These are phyloP conservation scores for Microdochium trichocladiopsis DNA, from an alignment of 2,329 filamentous ascomycete species.

Conservation along the genomic window DNA sequence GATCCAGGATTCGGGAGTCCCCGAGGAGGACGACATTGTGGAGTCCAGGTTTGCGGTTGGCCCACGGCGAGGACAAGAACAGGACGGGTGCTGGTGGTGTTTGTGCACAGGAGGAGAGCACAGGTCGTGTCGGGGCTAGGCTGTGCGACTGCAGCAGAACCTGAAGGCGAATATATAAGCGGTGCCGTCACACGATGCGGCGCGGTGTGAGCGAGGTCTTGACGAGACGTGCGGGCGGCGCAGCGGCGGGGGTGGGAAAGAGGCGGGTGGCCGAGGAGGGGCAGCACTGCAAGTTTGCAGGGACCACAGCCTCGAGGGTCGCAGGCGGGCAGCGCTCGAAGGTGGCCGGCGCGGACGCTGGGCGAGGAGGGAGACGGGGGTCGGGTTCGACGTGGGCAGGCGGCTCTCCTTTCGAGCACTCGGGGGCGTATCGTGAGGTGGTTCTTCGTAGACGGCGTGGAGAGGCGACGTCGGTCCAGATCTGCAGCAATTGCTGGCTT, in stretches of 20 bases:
- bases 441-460: too few species aligned
- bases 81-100: neutral
- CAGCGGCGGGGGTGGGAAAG: neutral
- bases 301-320: neutral
- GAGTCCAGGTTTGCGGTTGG: slow-evolving; percentile 1
- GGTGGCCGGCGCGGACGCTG: neutral
- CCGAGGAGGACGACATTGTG: slow-evolving; percentile 54
- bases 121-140: neutral
- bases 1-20: slow-evolving; percentile 85
- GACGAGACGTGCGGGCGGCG: neutral
- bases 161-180: neutral
- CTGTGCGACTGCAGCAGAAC: neutral
- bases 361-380: neutral
- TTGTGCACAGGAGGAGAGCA: neutral
- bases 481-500: too few species aligned
- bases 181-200: neutral
- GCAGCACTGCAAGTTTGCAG: neutral
- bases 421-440: too few species aligned
- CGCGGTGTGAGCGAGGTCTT: neutral
- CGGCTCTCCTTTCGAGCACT: too few species aligned
- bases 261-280: neutral
- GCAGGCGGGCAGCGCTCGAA: neutral
- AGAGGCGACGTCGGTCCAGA: too few species aligned
- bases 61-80: neutral
- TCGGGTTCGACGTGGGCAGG: too few species aligned